phyloP scores from a whole-genome alignment of 2,329 filamentous ascomycete species.

The Alternaria triticina region DNA sequence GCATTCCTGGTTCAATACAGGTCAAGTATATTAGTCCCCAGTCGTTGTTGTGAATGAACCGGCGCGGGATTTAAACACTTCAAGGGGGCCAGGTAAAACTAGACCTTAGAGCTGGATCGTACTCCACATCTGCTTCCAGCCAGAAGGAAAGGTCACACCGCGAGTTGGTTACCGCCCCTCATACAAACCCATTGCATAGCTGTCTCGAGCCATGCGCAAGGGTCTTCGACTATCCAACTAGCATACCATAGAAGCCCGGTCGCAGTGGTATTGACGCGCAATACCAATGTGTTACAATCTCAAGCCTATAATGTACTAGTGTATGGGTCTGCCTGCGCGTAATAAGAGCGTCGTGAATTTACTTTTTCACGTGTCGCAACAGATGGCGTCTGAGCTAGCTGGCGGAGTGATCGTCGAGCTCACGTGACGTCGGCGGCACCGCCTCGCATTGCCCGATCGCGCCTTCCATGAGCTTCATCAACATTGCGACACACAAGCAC shows the following conservation, averaged over 20 bases:
- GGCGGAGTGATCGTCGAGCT: constrained; percentile 1
- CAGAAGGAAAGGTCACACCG: not conserved
- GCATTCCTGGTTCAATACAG: not conserved
- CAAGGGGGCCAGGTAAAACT: not conserved
- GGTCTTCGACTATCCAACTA: constrained; percentile 13
- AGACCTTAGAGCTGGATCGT: not conserved
- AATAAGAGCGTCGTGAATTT: not conserved
- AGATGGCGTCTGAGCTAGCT: not conserved
- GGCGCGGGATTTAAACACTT: not conserved
- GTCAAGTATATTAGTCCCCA: not conserved
- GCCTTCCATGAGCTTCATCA: constrained; percentile 37
- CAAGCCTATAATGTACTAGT: not conserved
- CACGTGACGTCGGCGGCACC: constrained; percentile 37
- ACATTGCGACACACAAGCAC: constrained; percentile 30
- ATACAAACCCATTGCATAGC: not conserved
- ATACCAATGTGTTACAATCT: not conserved
- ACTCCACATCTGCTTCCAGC: not conserved
- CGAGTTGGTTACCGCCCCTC: not conserved
- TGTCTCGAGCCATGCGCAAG: constrained; percentile 9
- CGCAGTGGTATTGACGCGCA: not conserved
- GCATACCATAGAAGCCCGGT: constrained; percentile 8
- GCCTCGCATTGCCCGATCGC: constrained; percentile 22
- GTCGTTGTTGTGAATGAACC: not conserved
- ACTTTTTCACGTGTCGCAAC: not conserved
- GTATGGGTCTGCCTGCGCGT: not conserved